Conservation (phyloP, 495 filamentous ascomycete genomes). For the Choiromyces venosus region DNA sequence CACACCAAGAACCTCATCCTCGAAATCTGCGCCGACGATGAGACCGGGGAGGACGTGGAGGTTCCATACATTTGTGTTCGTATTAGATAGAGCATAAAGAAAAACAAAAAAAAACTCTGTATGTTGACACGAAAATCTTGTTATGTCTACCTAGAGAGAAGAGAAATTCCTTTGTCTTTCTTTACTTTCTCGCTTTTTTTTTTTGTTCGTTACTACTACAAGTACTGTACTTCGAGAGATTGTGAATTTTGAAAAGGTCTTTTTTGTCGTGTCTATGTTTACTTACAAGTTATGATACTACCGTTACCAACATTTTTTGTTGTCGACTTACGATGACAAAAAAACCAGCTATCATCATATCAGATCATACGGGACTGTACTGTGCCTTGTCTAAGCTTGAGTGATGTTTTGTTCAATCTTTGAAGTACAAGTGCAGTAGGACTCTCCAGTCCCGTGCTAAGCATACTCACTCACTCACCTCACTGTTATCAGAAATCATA, state of each 20-base stretch:
- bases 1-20: conserved; percentile 96
- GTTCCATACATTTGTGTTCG: conserved; percentile 89
- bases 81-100: conserved; percentile 28
- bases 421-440: background rate
- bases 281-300: no score
- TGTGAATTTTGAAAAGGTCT: background rate
- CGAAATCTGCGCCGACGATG: conserved; percentile 89
- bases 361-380: no score
- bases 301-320: no score
- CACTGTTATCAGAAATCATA: background rate
- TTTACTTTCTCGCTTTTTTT: background rate
- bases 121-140: background rate
- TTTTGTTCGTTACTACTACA: background rate
- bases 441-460: no score
- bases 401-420: background rate
- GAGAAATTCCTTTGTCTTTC: background rate
- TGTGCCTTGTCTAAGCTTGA: background rate
- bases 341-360: no score
- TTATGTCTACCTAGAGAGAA: background rate
- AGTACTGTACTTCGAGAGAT: background rate
- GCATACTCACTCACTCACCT: no score
- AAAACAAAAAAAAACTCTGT: no score
- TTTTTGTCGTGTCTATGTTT: background rate
- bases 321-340: background rate
- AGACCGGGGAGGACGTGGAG: conserved; percentile 89